Evolutionary conservation across 805 yeast species (phyloP).

Genomic region (Candida fluviatilis): DNA sequence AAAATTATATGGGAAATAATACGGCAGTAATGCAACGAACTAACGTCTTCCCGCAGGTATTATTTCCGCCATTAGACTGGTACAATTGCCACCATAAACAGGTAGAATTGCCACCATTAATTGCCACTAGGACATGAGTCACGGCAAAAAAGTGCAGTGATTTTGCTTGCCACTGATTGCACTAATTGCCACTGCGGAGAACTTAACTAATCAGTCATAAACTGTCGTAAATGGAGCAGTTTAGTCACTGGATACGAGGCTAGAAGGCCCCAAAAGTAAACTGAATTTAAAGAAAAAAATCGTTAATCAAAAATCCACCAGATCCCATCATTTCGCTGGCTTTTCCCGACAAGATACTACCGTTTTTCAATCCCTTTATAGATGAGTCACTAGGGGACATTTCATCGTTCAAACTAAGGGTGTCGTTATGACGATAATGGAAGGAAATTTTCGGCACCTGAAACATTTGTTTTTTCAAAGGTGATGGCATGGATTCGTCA

Average conservation of each 20-base stretch:
- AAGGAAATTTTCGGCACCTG: constrained; percentile 27
- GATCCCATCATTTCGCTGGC: constrained; percentile 43
- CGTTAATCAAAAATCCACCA: constrained; percentile 38
- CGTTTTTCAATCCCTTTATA: constrained; percentile 29
- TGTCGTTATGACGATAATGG: constrained; percentile 33
- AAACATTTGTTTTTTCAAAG: neutral
- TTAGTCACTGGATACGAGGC: no score
- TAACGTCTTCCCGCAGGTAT: no score
- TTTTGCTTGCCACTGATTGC: no score
- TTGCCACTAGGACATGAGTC: no score
- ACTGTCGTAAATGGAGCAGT: no score
- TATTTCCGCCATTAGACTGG: no score
- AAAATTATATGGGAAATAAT: neutral
- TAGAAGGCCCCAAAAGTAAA: no score
- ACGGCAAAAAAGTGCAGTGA: no score
- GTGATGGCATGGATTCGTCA: neutral
- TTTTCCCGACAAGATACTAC: constrained; percentile 34
- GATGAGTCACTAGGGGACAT: constrained; percentile 10
- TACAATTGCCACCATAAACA: no score
- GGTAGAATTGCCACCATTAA: no score
- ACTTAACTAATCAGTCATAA: no score
- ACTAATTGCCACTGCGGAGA: no score
- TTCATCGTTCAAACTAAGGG: constrained; percentile 26
- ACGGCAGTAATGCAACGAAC: neutral
- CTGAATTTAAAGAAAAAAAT: constrained; percentile 35